phyloP scores from a whole-genome alignment of 306 rosid species.

The Cucurbita argyrosperma region DNA sequence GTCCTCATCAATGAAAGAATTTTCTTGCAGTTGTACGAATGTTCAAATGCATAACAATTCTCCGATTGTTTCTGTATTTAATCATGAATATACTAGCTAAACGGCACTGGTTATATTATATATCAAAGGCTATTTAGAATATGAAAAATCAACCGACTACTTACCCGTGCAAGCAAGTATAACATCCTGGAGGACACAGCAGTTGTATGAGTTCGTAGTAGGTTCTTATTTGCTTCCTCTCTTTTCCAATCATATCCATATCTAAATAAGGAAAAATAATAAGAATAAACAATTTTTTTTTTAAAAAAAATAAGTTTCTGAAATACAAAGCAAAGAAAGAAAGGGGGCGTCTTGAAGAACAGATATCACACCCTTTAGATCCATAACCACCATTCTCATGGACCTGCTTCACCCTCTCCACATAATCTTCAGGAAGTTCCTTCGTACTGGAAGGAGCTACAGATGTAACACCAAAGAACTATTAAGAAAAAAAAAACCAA shows the following conservation, averaged over 20 bases:
- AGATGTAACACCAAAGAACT: slow-evolving; percentile 8
- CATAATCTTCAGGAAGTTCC: slow-evolving; percentile 81
- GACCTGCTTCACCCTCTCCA: slow-evolving; percentile 67
- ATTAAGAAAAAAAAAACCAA: slow-evolving; percentile 10
- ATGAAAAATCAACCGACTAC: neutral
- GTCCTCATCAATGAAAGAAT: neutral
- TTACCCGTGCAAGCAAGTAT: slow-evolving; percentile 66
- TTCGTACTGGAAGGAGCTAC: slow-evolving; percentile 74
- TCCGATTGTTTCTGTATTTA: neutral
- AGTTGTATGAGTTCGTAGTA: slow-evolving; percentile 84
- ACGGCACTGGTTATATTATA: neutral
- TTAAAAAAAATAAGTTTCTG: neutral
- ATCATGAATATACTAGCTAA: neutral
- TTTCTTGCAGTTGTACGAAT: neutral
- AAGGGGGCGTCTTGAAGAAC: neutral
- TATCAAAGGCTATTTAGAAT: neutral
- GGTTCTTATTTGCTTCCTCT: slow-evolving; percentile 84
- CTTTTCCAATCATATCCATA: slow-evolving; percentile 82
- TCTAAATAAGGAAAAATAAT: slow-evolving; percentile 17
- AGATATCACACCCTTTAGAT: slow-evolving; percentile 61
- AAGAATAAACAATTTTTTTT: neutral
- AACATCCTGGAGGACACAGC: slow-evolving; percentile 95
- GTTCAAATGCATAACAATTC: neutral
- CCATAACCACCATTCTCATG: slow-evolving; percentile 89
- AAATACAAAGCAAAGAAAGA: neutral